A percentile compares a stretch with the other conserved stretches of the same genome.
Evolutionary conservation across 495 filamentous ascomycete genomes (phyloP).

Genomic region (Xylaria intraflava): DNA sequence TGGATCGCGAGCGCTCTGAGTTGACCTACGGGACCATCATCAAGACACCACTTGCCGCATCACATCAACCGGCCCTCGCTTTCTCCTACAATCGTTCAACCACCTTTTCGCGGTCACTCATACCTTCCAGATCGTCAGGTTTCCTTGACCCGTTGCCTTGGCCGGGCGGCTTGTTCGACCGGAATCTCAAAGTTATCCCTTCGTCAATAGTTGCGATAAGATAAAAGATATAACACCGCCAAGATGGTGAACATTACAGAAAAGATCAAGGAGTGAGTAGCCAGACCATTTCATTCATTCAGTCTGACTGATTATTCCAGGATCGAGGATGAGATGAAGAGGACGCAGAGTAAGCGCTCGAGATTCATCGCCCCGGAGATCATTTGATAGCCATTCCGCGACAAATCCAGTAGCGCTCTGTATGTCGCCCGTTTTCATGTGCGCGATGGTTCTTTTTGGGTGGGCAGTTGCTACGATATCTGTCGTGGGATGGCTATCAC

Average conservation of each 20-base stretch:
- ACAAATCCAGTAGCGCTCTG: background rate
- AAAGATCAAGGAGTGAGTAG: constrained; percentile 92
- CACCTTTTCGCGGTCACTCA: background rate
- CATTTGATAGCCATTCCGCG: background rate
- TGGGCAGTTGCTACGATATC: constrained; percentile 4
- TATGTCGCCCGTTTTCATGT: background rate
- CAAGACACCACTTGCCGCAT: too few species aligned
- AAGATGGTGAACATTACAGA: constrained; percentile 99
- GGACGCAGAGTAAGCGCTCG: constrained; percentile 76
- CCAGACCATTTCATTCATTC: background rate
- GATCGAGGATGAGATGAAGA: constrained; percentile 99
- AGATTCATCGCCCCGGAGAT: constrained; percentile 11
- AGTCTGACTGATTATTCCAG: constrained; percentile 42
- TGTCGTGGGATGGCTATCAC: background rate
- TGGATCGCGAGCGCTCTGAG: background rate
- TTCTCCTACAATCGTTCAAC: background rate
- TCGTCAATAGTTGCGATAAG: background rate
- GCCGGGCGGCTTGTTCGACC: background rate
- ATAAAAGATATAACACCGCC: constrained; percentile 28
- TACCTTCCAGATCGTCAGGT: background rate
- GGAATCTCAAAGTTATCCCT: background rate
- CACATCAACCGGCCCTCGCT: background rate
- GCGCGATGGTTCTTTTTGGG: background rate
- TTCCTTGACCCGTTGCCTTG: background rate
- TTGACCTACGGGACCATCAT: background rate